These are phyloP conservation scores for Flaveria sonorensis DNA, from an alignment of 129 eudicot species.

Conservation along the genomic window DNA sequence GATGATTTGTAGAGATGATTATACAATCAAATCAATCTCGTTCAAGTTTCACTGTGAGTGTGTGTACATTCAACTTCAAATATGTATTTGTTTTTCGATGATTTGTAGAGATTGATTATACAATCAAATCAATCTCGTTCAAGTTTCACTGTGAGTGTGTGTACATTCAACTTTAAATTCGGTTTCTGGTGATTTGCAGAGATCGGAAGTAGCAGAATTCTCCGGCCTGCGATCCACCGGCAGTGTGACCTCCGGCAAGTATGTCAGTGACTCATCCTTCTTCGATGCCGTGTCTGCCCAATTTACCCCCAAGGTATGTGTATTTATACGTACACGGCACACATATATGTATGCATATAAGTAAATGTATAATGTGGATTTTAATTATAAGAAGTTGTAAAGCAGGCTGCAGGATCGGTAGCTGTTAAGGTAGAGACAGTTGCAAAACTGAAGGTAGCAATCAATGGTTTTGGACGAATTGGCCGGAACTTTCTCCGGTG, in stretches of 20 bases:
- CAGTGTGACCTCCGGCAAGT: constrained; percentile 54
- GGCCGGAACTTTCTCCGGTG: constrained; percentile 98
- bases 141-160: not conserved
- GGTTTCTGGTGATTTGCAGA: constrained; percentile 45
- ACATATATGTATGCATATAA: not conserved
- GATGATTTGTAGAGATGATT: constrained; percentile 49
- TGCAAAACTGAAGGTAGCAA: constrained; percentile 96
- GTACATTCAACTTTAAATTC: not conserved
- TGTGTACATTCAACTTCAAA: too few species aligned
- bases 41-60: not conserved
- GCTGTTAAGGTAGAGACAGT: constrained; percentile 63
- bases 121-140: not conserved
- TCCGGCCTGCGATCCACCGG: constrained; percentile 78
- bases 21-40: not conserved
- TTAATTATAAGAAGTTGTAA: not conserved
- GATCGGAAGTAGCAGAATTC: constrained; percentile 72
- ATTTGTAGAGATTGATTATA: constrained; percentile 46
- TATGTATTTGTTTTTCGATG: constrained; percentile 10
- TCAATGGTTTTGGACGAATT: constrained; percentile 96
- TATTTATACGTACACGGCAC: not conserved
- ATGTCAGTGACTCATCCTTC: constrained; percentile 60
- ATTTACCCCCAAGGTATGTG: constrained; percentile 62
- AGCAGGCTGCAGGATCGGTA: constrained; percentile 56
- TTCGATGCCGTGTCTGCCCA: constrained; percentile 74
- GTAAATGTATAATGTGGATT: not conserved